A percentile compares a stretch with the other conserved stretches of the same genome.
These are phyloP conservation scores for Lachancea fermentati DNA, from an alignment of 805 yeast species.

Conservation along the genomic window DNA sequence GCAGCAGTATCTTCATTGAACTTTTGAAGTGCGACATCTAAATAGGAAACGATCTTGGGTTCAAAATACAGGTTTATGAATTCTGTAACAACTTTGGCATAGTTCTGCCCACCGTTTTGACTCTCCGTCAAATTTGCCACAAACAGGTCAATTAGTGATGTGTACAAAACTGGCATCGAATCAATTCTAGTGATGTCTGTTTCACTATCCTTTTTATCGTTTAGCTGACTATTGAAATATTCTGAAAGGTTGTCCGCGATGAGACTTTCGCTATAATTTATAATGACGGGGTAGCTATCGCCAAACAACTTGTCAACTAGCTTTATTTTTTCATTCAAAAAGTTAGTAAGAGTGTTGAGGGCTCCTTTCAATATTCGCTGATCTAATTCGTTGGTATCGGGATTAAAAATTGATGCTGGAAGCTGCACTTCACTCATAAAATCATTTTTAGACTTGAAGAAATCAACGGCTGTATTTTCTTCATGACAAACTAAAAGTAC, in stretches of 20 bases:
- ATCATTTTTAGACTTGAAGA: slow-evolving; percentile 35
- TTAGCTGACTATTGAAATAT: slow-evolving; percentile 23
- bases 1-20: slow-evolving; percentile 27
- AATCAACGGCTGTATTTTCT: slow-evolving; percentile 35
- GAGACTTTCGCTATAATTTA: slow-evolving; percentile 35
- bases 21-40: slow-evolving; percentile 27
- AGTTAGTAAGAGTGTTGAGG: slow-evolving; percentile 24
- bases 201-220: slow-evolving; percentile 3
- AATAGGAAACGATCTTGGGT: slow-evolving; percentile 30
- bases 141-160: slow-evolving; percentile 22
- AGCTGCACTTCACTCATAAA: slow-evolving; percentile 29
- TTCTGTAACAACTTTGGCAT: slow-evolving; percentile 26
- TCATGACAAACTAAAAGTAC: slow-evolving; percentile 36
- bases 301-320: slow-evolving; percentile 37
- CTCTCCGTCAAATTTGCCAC: slow-evolving; percentile 36
- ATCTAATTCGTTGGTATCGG: slow-evolving; percentile 16
- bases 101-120: slow-evolving; percentile 33
- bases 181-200: slow-evolving; percentile 16
- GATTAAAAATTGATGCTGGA: slow-evolving; percentile 25
- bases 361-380: slow-evolving; percentile 20
- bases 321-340: slow-evolving; percentile 33
- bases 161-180: slow-evolving; percentile 32
- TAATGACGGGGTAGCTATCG: slow-evolving; percentile 36
- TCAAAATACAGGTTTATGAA: slow-evolving; percentile 37
- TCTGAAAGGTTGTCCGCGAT: slow-evolving; percentile 34